A percentile compares a stretch with the other conserved stretches of the same genome.
These are phyloP conservation scores for Cyberlindnera saturnus DNA, from an alignment of 805 yeast species.

Conservation along the genomic window DNA sequence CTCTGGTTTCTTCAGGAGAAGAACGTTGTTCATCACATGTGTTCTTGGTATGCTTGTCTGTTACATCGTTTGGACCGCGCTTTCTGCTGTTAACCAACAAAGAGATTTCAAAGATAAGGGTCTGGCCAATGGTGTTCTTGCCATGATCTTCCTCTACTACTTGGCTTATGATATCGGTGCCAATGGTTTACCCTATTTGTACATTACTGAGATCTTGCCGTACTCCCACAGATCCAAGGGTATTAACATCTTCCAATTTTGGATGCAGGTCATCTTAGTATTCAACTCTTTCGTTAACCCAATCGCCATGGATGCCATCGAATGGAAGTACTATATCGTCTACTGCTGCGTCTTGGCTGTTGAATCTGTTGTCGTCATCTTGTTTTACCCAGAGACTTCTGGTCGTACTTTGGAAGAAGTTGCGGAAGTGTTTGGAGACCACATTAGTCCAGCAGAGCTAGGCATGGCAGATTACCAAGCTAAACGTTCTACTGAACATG, in stretches of 20 bases:
- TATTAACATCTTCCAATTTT: constrained; percentile 12
- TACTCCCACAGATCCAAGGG: constrained; percentile 26
- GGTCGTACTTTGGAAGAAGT: constrained; percentile 33
- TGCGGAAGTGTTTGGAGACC: constrained; percentile 28
- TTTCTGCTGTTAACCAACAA: constrained; percentile 40
- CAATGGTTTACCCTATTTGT: constrained; percentile 40
- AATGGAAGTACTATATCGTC: constrained; percentile 32
- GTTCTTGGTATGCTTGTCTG: constrained; percentile 29
- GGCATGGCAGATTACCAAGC: neutral
- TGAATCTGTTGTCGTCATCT: constrained; percentile 24
- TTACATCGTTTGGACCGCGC: constrained; percentile 36
- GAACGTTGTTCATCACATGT: constrained; percentile 31
- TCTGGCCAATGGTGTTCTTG: constrained; percentile 40
- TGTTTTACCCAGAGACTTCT: constrained; percentile 32
- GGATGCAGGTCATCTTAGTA: constrained; percentile 17
- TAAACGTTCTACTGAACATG: constrained; percentile 8
- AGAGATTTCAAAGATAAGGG: constrained; percentile 31
- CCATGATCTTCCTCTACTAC: constrained; percentile 36
- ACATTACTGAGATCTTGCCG: constrained; percentile 36
- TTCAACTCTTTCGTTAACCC: constrained; percentile 32
- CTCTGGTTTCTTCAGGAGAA: constrained; percentile 26
- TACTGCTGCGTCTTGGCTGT: constrained; percentile 27
- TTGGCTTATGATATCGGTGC: constrained; percentile 33
- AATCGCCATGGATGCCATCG: constrained; percentile 30
- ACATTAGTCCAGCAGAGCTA: constrained; percentile 2